These are phyloP conservation scores for Arxiozyma telluris DNA, from an alignment of 1,139 yeast species.

Conservation along the genomic window DNA sequence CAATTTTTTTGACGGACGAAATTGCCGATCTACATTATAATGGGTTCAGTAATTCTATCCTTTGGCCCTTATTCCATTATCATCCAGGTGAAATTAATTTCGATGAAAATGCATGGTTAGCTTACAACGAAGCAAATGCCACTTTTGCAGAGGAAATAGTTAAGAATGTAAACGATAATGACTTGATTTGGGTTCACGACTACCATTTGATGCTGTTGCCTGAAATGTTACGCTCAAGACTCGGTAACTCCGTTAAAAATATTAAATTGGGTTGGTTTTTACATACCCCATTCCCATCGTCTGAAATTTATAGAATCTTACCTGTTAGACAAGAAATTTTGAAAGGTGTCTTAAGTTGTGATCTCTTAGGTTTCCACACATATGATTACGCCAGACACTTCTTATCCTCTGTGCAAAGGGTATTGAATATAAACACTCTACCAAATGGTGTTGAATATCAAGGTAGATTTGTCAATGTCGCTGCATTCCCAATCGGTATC, in stretches of 20 bases:
- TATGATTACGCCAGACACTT: constrained; percentile 99
- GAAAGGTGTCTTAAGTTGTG: constrained; percentile 87
- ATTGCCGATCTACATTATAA: constrained; percentile 94
- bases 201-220: constrained; percentile 95
- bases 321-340: constrained; percentile 93
- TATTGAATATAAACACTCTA: constrained; percentile 69
- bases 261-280: constrained; percentile 85
- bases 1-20: constrained; percentile 78
- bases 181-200: constrained; percentile 95
- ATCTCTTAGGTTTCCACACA: constrained; percentile 96
- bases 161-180: constrained; percentile 66
- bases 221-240: constrained; percentile 66
- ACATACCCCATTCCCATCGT: constrained; percentile 97
- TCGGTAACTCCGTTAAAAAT: constrained; percentile 36
- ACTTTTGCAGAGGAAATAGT: constrained; percentile 73
- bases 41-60: constrained; percentile 83
- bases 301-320: constrained; percentile 88
- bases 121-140: constrained; percentile 88
- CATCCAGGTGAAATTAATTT: constrained; percentile 99
- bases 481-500: constrained; percentile 97
- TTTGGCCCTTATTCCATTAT: constrained; percentile 98
- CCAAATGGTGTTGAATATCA: constrained; percentile 86
- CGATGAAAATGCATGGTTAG: constrained; percentile 97
- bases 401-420: constrained; percentile 80
- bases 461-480: constrained; percentile 73